Percentiles rank a stretch among this genome's conserved stretches.
phyloP scores from a whole-genome alignment of 139 green algal genomes.

The Tetratostichococcus sp. region DNA sequence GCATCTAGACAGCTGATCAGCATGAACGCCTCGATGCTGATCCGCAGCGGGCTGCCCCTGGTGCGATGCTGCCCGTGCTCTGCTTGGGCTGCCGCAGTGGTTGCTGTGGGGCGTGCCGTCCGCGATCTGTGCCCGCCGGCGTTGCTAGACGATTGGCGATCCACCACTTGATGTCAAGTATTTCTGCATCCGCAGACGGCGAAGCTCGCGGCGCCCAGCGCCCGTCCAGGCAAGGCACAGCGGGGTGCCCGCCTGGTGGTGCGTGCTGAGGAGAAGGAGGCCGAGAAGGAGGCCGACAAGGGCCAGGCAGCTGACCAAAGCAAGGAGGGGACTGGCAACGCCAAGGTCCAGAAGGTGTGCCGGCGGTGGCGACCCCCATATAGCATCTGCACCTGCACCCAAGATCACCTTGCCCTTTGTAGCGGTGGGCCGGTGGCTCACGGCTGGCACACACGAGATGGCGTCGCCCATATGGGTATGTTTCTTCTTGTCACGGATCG shows the following conservation, averaged over 20 bases:
- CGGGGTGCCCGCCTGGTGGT: conserved; percentile 29
- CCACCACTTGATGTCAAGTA: no score
- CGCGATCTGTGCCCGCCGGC: no score
- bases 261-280: conserved; percentile 40
- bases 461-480: no score
- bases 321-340: conserved; percentile 5
- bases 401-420: no score
- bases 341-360: conserved; percentile 25
- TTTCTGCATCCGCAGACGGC: conserved; percentile 24
- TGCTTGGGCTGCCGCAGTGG: no score
- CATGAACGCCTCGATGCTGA: neutral
- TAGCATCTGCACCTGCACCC: no score
- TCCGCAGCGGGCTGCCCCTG: neutral
- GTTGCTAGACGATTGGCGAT: no score
- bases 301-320: neutral
- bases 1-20: neutral
- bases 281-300: neutral
- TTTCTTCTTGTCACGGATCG: neutral
- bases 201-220: conserved; percentile 11
- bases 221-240: conserved; percentile 21
- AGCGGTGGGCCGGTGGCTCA: no score
- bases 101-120: no score
- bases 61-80: no score
- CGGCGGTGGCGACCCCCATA: neutral
- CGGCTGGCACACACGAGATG: no score